phyloP scores from a whole-genome alignment of 305 asterid genomes.

The Caryopteris hybrid region DNA sequence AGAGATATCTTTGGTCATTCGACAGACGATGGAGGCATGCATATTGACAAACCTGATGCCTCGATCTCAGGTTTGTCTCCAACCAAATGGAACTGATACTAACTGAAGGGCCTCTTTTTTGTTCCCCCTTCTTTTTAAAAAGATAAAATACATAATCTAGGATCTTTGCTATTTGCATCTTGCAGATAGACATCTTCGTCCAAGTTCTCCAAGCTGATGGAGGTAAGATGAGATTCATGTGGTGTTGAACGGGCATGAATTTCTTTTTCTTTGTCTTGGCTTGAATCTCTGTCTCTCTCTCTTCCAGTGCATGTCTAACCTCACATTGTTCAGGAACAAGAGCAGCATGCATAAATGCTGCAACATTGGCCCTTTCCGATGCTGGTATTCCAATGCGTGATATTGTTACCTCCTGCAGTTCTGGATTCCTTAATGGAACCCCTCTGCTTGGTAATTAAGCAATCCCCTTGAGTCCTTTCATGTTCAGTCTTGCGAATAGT shows the following conservation, averaged over 20 bases:
- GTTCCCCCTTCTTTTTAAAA: background rate
- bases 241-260: background rate
- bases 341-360: slow-evolving; percentile 99
- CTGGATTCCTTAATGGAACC: slow-evolving; percentile 78
- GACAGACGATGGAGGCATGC: slow-evolving; percentile 96
- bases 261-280: background rate
- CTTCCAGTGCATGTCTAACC: background rate
- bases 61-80: slow-evolving; percentile 73
- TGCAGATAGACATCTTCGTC: slow-evolving; percentile 90
- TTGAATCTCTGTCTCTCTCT: too few species aligned
- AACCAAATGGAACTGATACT: slow-evolving; percentile 5
- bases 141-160: background rate
- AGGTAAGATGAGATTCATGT: slow-evolving; percentile 42
- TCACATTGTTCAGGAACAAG: slow-evolving; percentile 65
- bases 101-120: background rate
- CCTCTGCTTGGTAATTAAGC: slow-evolving; percentile 72
- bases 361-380: slow-evolving; percentile 93
- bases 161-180: slow-evolving; percentile 1
- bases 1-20: slow-evolving; percentile 83
- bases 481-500: background rate
- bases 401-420: slow-evolving; percentile 87
- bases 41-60: slow-evolving; percentile 85
- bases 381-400: slow-evolving; percentile 99
- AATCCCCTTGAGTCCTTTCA: background rate
- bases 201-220: slow-evolving; percentile 99